A percentile compares a stretch with the other conserved stretches of the same genome.
phyloP scores from a whole-genome alignment of 306 rosid genomes.

The Malus sieversii region DNA sequence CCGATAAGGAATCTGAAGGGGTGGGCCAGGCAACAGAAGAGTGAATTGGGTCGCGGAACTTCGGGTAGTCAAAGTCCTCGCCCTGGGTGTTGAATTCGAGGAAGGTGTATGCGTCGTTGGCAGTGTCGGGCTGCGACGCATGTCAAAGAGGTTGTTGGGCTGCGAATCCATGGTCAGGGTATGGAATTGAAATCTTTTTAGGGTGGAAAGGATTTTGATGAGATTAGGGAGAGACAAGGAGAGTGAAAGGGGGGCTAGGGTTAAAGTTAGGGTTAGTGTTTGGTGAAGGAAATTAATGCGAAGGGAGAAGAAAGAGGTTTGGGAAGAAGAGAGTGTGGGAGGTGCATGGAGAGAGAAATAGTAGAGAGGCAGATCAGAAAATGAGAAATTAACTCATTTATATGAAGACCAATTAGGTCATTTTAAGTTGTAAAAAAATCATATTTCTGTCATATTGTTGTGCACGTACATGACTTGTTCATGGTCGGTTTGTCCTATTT shows the following conservation, averaged over 20 bases:
- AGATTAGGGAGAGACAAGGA: neutral
- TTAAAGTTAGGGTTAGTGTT: constrained; percentile 53
- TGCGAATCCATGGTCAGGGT: constrained; percentile 61
- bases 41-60: constrained; percentile 89
- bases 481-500: too few species aligned
- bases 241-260: constrained; percentile 16
- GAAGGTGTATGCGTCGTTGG: constrained; percentile 88
- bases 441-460: too few species aligned
- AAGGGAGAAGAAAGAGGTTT: constrained; percentile 12
- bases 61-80: constrained; percentile 91
- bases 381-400: too few species aligned
- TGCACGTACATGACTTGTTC: too few species aligned
- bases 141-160: constrained; percentile 72
- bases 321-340: constrained; percentile 16
- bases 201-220: neutral
- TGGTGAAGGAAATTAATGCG: constrained; percentile 19
- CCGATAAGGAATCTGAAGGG: constrained; percentile 80
- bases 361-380: too few species aligned
- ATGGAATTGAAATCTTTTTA: too few species aligned
- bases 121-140: constrained; percentile 97
- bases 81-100: constrained; percentile 98
- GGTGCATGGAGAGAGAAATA: neutral
- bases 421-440: too few species aligned
- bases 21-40: constrained; percentile 91
- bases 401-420: too few species aligned